Base-by-base conservation (phyloP, 768 basidiomycete species). In the Zangia roseola region DNA sequence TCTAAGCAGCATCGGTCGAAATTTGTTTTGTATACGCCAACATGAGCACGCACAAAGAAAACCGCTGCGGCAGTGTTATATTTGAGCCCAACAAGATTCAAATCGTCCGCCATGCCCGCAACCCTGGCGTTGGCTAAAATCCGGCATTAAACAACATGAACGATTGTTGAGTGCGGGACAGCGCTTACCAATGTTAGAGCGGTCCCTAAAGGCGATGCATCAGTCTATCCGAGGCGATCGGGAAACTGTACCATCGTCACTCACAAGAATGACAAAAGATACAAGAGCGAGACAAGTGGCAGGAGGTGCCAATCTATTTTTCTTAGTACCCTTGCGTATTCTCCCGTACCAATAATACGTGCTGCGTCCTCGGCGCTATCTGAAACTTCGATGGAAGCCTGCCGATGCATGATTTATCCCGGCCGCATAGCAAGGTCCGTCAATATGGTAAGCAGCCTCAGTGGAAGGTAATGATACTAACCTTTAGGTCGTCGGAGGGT, bases 21-120 rank as follows among this genome's bases (percentile, higher is more conserved):
- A 16, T 3, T 28, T 8, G 13, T 35, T 19, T 6, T 16, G 31
- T 16, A 37, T 19, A 9, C 12, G 9, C 14, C 6, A 17, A 8
- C 39, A 33, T 16, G 16, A 23, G 34, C 45, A 41, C 58, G 21
- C 23, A 59, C 60, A 33, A 68, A 71, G 54, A 71, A 69, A 49
- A 73, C 47, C 4, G 68, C 64, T 9, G 68, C 63, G 7, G 58
- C 65, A n/a, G 58, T 62, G 43, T 69, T 69, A 47, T 67, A 69
- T 35, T 56, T 57, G 21, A 63, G 50, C 5, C 66, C 64, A 6
- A 49, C 34, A 21, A 69, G 58, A 21, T 62, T 30, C 33, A 69
- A 53, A 48, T 74, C 71, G 5, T 39, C 48, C 10, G 65, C 60
- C 72, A 75, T 70, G 10, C 73, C 74, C 5, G 75, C 74, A 33